These are phyloP conservation scores for Rhizophora apiculata DNA, from an alignment of 345 rosid genomes.

Conservation along the genomic window DNA sequence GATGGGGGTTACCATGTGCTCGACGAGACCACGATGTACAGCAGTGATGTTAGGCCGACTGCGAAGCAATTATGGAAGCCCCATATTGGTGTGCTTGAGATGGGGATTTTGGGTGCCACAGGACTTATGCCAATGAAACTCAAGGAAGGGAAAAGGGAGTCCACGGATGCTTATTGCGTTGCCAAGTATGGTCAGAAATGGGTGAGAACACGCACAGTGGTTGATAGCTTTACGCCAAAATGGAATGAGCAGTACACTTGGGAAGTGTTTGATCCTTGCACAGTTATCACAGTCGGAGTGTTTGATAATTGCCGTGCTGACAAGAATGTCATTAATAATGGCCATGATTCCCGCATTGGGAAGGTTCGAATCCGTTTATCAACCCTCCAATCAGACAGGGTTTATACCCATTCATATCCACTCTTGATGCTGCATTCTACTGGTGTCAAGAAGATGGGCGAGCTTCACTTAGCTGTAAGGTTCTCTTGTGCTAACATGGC, in stretches of 20 bases:
- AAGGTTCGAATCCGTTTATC: conserved; percentile 68
- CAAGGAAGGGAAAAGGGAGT: conserved; percentile 51
- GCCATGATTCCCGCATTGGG: conserved; percentile 53
- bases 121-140: conserved; percentile 59
- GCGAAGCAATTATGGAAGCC: conserved; percentile 66
- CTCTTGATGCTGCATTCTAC: conserved; percentile 54
- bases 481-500: conserved; percentile 57
- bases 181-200: conserved; percentile 78
- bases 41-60: conserved; percentile 58
- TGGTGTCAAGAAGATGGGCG: conserved; percentile 71
- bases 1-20: conserved; percentile 76
- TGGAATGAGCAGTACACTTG: conserved; percentile 82
- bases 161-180: conserved; percentile 64
- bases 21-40: conserved; percentile 58
- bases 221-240: conserved; percentile 56
- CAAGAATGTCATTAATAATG: conserved; percentile 26
- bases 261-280: conserved; percentile 74
- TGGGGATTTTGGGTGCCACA: conserved; percentile 66
- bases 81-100: conserved; percentile 65
- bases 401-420: conserved; percentile 73
- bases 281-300: conserved; percentile 64
- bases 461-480: conserved; percentile 69
- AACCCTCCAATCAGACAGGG: conserved; percentile 52
- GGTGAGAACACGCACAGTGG: conserved; percentile 66
- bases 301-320: conserved; percentile 49